Evolutionary conservation across 2,329 filamentous ascomycete species (phyloP).

Genomic region (Arthrobotrys sinensis): DNA sequence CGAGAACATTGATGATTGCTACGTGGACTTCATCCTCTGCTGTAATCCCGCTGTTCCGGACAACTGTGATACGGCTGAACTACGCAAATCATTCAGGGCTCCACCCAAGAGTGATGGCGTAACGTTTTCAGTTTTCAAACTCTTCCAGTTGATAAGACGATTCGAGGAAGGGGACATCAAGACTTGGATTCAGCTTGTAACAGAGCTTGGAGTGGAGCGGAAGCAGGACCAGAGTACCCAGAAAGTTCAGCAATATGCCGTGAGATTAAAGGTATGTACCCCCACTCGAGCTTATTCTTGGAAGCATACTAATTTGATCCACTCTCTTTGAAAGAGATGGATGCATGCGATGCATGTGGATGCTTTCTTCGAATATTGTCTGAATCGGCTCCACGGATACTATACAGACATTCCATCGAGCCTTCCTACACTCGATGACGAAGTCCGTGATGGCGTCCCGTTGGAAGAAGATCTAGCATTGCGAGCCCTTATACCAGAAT

Average conservation of each 20-base stretch:
- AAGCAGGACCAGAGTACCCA: conserved; percentile 90
- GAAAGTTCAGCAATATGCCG: conserved; percentile 94
- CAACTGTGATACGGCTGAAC: conserved; percentile 78
- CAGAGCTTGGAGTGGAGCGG: conserved; percentile 87
- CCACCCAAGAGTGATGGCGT: conserved; percentile 91
- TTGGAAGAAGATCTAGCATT: conserved; percentile 91
- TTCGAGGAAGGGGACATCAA: conserved; percentile 87
- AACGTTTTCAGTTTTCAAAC: conserved; percentile 81
- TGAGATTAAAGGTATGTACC: conserved; percentile 82
- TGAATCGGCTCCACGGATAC: conserved; percentile 83
- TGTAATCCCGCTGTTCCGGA: conserved; percentile 86
- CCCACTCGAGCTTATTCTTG: conserved; percentile 20
- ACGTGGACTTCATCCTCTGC: conserved; percentile 86
- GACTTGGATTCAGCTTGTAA: conserved; percentile 90
- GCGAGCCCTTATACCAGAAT: conserved; percentile 84
- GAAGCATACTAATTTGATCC: conserved; percentile 32
- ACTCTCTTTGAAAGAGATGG: conserved; percentile 77
- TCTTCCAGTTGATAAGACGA: conserved; percentile 84
- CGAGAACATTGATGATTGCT: conserved; percentile 83
- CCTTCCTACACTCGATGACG: conserved; percentile 69
- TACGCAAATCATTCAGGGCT: conserved; percentile 82
- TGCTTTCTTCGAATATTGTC: conserved; percentile 91
- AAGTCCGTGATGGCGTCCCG: conserved; percentile 83
- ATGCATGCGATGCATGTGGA: conserved; percentile 97
- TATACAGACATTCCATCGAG: conserved; percentile 79